These are phyloP conservation scores for Gypsophila paniculata DNA, from an alignment of 179 eudicot species.

Conservation along the genomic window DNA sequence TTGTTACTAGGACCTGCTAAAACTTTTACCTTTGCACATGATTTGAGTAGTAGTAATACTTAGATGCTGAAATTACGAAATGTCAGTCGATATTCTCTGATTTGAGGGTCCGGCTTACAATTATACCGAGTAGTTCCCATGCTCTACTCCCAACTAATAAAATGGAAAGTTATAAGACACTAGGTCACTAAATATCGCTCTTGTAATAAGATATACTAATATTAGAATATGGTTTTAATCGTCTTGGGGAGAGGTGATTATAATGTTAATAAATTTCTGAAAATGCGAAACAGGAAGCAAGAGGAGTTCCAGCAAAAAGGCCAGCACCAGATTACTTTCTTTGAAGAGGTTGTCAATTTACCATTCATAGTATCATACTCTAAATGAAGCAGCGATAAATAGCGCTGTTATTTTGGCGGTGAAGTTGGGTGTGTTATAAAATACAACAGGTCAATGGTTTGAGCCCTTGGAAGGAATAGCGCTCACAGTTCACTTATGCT, in stretches of 20 bases:
- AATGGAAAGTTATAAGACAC: conserved; percentile 45
- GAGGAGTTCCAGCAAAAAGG: conserved; percentile 85
- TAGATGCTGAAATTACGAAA: not conserved
- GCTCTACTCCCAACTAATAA: not conserved
- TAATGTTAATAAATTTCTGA: too few relatives aligned
- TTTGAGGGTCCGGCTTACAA: too few relatives aligned
- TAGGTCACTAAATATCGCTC: too few relatives aligned
- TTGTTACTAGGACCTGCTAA: too few relatives aligned
- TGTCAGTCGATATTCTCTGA: not conserved
- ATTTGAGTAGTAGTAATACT: not conserved
- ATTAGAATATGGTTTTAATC: not conserved
- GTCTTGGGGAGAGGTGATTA: not conserved
- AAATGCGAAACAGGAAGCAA: conserved; percentile 89
- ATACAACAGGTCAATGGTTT: conserved; percentile 3
- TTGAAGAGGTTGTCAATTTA: conserved; percentile 28
- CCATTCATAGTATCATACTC: conserved; percentile 10
- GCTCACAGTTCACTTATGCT: conserved; percentile 9
- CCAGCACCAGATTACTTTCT: conserved; percentile 95
- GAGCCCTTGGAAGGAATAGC: not conserved
- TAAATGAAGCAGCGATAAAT: conserved; percentile 13
- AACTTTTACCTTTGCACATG: too few relatives aligned
- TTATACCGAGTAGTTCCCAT: not conserved
- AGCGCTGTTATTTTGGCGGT: conserved; percentile 9
- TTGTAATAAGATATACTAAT: not conserved
- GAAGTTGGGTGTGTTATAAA: conserved; percentile 17